Conservation (phyloP, 208 protist species). For the Crithidia bombi region DNA sequence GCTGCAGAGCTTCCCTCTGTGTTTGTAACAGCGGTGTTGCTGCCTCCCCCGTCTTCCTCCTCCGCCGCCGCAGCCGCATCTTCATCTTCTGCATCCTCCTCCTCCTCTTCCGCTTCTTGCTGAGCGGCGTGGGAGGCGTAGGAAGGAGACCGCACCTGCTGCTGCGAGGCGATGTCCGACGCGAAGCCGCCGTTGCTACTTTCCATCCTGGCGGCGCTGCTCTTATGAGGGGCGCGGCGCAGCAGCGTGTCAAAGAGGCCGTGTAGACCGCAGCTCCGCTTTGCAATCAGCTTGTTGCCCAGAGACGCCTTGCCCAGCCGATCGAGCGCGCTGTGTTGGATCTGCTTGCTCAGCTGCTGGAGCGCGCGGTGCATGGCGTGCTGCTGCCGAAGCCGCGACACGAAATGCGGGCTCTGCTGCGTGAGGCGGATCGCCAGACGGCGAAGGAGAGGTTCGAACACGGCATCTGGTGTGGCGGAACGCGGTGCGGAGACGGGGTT, state of each 20-base stretch:
- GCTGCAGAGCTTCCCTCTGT: no score
- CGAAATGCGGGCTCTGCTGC: constrained; percentile 47
- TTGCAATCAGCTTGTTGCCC: constrained; percentile 50
- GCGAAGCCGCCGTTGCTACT: constrained; percentile 2
- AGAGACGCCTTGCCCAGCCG: constrained; percentile 52
- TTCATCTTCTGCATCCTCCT: not conserved
- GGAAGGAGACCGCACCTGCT: not conserved
- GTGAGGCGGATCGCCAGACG: constrained; percentile 40
- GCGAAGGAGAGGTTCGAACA: constrained; percentile 37
- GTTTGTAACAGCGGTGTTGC: no score
- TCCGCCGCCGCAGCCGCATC: not conserved
- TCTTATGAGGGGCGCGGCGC: constrained; percentile 2
- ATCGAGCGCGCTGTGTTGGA: constrained; percentile 46
- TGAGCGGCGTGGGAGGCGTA: not conserved
- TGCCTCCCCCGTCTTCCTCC: no score
- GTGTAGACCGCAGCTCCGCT: constrained; percentile 58
- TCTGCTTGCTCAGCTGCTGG: constrained; percentile 35
- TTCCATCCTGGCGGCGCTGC: not conserved
- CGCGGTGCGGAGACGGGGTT: not conserved
- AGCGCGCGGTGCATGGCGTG: constrained; percentile 50
- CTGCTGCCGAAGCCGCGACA: constrained; percentile 58
- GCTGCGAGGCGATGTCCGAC: not conserved
- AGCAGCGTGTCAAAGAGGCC: constrained; percentile 46
- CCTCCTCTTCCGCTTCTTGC: not conserved
- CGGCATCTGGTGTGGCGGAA: not conserved